phyloP scores from a whole-genome alignment of 306 rosid species.

The Psophocarpus tetragonolobus region DNA sequence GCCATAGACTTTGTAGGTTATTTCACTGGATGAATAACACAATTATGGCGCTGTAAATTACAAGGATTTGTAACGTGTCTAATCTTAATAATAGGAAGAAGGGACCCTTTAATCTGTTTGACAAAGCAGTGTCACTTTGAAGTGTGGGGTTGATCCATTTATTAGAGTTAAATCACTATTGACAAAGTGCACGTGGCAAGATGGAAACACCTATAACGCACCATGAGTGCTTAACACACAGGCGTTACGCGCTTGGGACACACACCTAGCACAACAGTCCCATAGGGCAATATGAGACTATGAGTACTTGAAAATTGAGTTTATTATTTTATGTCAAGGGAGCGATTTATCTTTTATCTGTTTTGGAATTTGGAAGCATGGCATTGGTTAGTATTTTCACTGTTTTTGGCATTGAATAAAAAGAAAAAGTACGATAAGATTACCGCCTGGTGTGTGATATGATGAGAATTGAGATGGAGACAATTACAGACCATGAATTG shows the following conservation, averaged over 20 bases:
- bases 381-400: background rate
- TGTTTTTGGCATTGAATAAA: background rate
- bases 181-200: conserved; percentile 34
- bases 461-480: conserved; percentile 27
- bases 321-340: background rate
- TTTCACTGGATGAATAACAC: background rate
- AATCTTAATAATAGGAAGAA: background rate
- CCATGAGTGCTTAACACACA: conserved; percentile 22
- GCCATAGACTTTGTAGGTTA: background rate
- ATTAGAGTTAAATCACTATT: conserved; percentile 28
- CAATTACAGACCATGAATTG: conserved; percentile 33
- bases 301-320: background rate
- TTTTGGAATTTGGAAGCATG: background rate
- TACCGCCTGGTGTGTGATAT: conserved; percentile 37
- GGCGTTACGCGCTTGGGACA: conserved; percentile 36
- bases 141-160: conserved; percentile 53
- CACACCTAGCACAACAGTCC: background rate
- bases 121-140: conserved; percentile 27
- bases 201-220: conserved; percentile 23
- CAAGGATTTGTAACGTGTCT: conserved; percentile 26
- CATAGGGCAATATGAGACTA: background rate
- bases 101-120: conserved; percentile 21
- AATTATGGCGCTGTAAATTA: conserved; percentile 25
- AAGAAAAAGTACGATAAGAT: background rate
- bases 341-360: no score